A percentile compares a stretch with the other conserved stretches of the same genome.
Evolutionary conservation across 768 basidiomycete genomes (phyloP).

Genomic region (Boletus rufocinnamomeus): DNA sequence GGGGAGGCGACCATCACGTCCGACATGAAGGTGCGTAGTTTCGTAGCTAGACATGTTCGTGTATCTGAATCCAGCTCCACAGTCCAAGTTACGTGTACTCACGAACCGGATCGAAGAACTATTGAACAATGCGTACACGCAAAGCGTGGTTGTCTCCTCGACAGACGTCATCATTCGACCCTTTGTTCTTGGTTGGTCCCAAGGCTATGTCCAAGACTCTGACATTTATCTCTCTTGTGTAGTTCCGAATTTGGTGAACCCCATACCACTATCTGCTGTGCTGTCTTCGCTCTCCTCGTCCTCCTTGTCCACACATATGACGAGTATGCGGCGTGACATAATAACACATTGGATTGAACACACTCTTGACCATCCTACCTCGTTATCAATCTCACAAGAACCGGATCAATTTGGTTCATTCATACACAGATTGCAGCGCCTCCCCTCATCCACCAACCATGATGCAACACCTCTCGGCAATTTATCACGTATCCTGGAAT

Average conservation of each 20-base stretch:
- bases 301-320: conserved; percentile 56
- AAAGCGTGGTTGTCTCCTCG: conserved; percentile 54
- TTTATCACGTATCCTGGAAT: conserved; percentile 58
- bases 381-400: conserved; percentile 41
- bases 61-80: conserved; percentile 5
- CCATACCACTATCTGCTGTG: conserved; percentile 53
- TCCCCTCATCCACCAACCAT: conserved; percentile 44
- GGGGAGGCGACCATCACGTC: conserved; percentile 49
- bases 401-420: conserved; percentile 33
- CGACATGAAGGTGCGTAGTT: conserved; percentile 57
- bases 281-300: conserved; percentile 58
- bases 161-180: conserved; percentile 52
- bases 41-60: neutral
- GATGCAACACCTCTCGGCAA: conserved; percentile 48
- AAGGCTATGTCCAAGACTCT: conserved; percentile 29
- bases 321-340: conserved; percentile 67
- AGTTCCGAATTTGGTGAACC: conserved; percentile 60
- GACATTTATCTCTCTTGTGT: conserved; percentile 4
- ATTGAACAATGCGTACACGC: conserved; percentile 65
- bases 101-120: conserved; percentile 69
- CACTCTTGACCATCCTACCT: conserved; percentile 54
- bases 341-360: conserved; percentile 58
- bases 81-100: conserved; percentile 59
- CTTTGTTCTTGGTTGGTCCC: conserved; percentile 49
- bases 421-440: conserved; percentile 50